phyloP scores from a whole-genome alignment of 2,329 filamentous ascomycete species.

The Coniochaeta sp. region DNA sequence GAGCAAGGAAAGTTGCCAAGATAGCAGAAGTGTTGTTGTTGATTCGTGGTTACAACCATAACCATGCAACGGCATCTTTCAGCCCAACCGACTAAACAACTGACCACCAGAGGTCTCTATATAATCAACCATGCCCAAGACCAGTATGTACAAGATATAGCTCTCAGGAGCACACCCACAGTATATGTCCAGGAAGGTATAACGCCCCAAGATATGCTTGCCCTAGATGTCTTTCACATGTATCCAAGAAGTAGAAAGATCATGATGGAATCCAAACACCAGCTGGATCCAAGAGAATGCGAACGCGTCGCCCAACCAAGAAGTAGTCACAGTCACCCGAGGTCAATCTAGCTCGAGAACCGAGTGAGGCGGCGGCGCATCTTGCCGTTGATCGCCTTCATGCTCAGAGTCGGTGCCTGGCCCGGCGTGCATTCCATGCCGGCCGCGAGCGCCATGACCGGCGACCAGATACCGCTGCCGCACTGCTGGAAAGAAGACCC shows the following conservation, averaged over 20 bases:
- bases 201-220: slow-evolving; percentile 2
- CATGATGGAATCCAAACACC: neutral
- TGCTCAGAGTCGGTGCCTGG: slow-evolving; percentile 13
- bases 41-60: neutral
- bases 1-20: neutral
- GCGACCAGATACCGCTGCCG: slow-evolving; percentile 39
- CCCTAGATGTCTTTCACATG: slow-evolving; percentile 1
- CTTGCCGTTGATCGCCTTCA: slow-evolving; percentile 15
- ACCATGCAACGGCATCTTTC: neutral
- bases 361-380: slow-evolving; percentile 11
- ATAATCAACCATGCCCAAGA: neutral
- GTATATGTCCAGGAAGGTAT: neutral
- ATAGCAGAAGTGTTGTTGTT: neutral
- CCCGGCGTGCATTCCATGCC: slow-evolving; percentile 39
- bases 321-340: neutral
- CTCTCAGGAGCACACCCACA: neutral
- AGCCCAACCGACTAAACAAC: neutral
- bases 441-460: slow-evolving; percentile 28
- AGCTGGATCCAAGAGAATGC: neutral
- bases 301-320: neutral
- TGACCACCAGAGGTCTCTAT: neutral
- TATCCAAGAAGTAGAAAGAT: neutral
- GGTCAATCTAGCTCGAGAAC: slow-evolving; percentile 14
- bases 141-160: neutral
- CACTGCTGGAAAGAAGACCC: slow-evolving; percentile 44